Base-by-base conservation (phyloP, 2,329 filamentous ascomycete species). In the Cercospora citrullina region DNA sequence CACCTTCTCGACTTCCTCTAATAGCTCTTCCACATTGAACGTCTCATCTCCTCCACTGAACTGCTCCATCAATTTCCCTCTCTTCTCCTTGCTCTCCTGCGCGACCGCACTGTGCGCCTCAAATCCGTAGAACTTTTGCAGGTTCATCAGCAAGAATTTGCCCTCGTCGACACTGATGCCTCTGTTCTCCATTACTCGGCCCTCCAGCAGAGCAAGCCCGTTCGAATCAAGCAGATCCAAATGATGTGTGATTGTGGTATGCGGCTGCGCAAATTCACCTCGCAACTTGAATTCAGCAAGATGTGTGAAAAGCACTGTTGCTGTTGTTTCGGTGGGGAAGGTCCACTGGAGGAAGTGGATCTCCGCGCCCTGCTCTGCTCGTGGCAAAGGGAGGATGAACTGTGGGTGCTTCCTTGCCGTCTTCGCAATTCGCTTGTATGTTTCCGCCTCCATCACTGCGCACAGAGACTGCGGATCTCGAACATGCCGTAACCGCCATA, bases 311-410 rank as follows among this genome's bases (percentile, higher is more conserved):
- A 99, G 88, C 5, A 98, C 81, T 33, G 82, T 86, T 0, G 81
- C 81, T 0, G 83, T 84, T 1, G 85, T 81, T 2, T 84, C 83
- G 0, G 89, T 85, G 68, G 96, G 94, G 80, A 97, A 97, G 0
- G 91, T 91, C 93, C 96, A 99, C 81, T 99, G 94, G 70, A 99
- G 81, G 80, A 96, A 97, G 81, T 99, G 95, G 57, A 99, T 93
- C 80, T 98, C 95, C 58, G 93, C 92, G 62, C 92, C 92, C 69
- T 87, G 83, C 3, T 80, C 80, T 69, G 80, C 79, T 59, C 87
- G 91, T 72, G 91, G 91, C 6, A 98, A 86, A 0, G 95, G 95
- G 1, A 99, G 87, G 65, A 99, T 90, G 81, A 99, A 99, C 74
- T 93, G 90, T 14, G 95, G 95, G 78, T 94, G 87, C 62, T 84